Conservation (phyloP, 2,329 filamentous ascomycete species). For the Calcarisporium arbuscula region DNA sequence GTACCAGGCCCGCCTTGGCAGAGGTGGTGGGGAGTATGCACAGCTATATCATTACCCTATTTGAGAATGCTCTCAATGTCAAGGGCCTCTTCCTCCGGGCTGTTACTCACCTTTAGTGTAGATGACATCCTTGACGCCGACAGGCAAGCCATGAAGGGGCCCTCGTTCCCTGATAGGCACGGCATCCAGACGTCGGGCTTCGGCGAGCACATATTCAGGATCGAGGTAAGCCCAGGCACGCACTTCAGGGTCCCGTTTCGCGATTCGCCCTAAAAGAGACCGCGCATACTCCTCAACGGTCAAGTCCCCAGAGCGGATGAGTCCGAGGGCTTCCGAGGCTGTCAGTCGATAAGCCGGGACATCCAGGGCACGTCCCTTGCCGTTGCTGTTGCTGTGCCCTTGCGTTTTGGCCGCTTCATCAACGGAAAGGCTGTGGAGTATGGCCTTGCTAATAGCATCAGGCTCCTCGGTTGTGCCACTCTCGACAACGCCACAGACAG, state of each 20-base stretch:
- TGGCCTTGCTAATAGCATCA: too few species aligned
- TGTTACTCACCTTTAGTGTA: conserved; percentile 42
- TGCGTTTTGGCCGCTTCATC: too few species aligned
- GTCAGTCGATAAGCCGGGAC: conserved; percentile 11
- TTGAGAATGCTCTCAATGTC: neutral
- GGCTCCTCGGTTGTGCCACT: too few species aligned
- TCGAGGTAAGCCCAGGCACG: conserved; percentile 46
- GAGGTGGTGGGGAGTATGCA: too few species aligned
- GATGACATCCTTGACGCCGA: conserved; percentile 58
- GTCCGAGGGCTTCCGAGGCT: conserved; percentile 7
- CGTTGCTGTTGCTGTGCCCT: conserved; percentile 4
- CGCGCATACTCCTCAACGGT: conserved; percentile 43
- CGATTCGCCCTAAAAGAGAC: conserved; percentile 39
- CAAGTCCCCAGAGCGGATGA: conserved; percentile 8
- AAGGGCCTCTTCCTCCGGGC: too few species aligned
- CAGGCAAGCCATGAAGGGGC: conserved; percentile 48
- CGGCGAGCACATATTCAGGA: conserved; percentile 37
- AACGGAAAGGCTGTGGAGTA: too few species aligned
- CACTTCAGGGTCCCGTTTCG: conserved; percentile 35
- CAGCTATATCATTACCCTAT: too few species aligned
- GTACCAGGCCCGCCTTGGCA: too few species aligned
- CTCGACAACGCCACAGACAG: too few species aligned
- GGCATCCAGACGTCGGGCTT: conserved; percentile 44
- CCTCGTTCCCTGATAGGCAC: conserved; percentile 42
- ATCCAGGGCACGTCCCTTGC: too few species aligned